Evolutionary conservation across 768 basidiomycete genomes (phyloP).

Genomic region (Auricularia cornea): DNA sequence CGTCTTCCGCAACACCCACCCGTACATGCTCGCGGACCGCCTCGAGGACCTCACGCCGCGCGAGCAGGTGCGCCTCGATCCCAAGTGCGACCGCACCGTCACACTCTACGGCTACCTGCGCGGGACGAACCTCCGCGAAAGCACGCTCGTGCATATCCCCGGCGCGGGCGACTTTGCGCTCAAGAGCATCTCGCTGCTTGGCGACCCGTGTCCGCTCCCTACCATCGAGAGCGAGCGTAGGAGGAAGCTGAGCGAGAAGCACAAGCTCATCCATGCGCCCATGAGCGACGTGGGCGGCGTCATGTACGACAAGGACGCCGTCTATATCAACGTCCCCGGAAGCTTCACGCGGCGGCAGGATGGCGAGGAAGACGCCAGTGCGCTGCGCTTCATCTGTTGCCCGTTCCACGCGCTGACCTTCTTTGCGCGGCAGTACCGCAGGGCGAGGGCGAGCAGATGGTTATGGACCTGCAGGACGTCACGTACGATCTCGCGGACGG

Average conservation of each 20-base stretch:
- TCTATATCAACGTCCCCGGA: constrained; percentile 96
- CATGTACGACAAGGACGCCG: constrained; percentile 95
- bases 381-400: background rate
- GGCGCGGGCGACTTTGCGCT: constrained; percentile 88
- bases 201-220: constrained; percentile 95
- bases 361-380: constrained; percentile 36
- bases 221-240: constrained; percentile 85
- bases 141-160: constrained; percentile 85
- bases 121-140: constrained; percentile 71
- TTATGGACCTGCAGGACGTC: constrained; percentile 91
- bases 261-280: constrained; percentile 89
- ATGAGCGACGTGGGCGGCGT: constrained; percentile 99
- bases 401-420: background rate
- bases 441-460: constrained; percentile 97
- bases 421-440: constrained; percentile 44
- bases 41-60: constrained; percentile 91
- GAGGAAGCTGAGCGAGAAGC: constrained; percentile 90
- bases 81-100: constrained; percentile 89
- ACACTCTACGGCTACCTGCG: constrained; percentile 93
- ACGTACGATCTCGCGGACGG: constrained; percentile 72
- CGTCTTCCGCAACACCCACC: constrained; percentile 89
- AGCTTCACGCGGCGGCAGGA: constrained; percentile 76
- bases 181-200: constrained; percentile 60
- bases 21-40: constrained; percentile 91
- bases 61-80: constrained; percentile 68